These are phyloP conservation scores for Tolypocladium album DNA, from an alignment of 2,329 filamentous ascomycete genomes.

Conservation along the genomic window DNA sequence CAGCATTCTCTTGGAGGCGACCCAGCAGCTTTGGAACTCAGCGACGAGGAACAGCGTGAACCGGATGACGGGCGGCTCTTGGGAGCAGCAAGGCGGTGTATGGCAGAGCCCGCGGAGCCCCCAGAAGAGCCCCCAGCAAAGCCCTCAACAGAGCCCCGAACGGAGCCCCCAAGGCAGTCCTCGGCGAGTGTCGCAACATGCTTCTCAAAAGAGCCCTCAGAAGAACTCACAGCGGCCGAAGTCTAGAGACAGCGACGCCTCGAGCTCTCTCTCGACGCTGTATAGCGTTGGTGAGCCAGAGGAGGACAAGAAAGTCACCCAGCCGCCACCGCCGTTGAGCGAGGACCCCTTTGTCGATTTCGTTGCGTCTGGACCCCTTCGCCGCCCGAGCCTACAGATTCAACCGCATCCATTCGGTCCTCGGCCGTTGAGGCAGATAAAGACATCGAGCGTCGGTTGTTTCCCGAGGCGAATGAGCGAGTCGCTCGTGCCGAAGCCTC, in stretches of 20 bases:
- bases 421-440: conserved; percentile 7
- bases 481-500: background rate
- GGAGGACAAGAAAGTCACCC: conserved; percentile 12
- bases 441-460: conserved; percentile 11
- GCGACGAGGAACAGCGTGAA: conserved; percentile 34
- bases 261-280: conserved; percentile 44
- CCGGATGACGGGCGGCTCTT: conserved; percentile 18
- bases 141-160: conserved; percentile 9
- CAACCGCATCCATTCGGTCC: conserved; percentile 4
- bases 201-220: conserved; percentile 8
- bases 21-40: conserved; percentile 21
- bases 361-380: conserved; percentile 9
- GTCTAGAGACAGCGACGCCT: conserved; percentile 32
- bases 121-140: conserved; percentile 3
- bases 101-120: conserved; percentile 5
- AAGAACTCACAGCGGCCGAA: conserved; percentile 10
- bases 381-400: background rate
- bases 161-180: conserved; percentile 10
- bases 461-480: background rate
- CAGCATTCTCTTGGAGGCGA: conserved; percentile 27
- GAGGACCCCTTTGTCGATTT: conserved; percentile 25
- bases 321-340: background rate
- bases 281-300: conserved; percentile 43
- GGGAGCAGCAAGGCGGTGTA: conserved; percentile 8
- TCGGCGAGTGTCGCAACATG: conserved; percentile 9